phyloP scores from a whole-genome alignment of 768 basidiomycete genomes.

The Russula foetens region DNA sequence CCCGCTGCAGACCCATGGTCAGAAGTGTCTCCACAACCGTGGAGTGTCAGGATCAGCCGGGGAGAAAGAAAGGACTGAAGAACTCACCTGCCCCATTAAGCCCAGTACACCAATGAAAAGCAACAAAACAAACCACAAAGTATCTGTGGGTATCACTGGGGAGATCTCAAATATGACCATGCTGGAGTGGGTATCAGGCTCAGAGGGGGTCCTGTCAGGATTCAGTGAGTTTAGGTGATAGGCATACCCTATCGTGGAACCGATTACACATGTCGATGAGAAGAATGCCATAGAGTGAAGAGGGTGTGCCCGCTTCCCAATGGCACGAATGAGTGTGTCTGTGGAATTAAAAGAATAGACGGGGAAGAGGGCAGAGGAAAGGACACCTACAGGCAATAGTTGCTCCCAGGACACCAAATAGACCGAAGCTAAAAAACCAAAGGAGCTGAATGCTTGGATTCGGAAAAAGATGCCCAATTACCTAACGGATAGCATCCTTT shows the following conservation, averaged over 20 bases:
- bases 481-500: constrained; percentile 54
- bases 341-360: neutral
- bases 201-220: neutral
- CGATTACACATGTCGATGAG: constrained; percentile 45
- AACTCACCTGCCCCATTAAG: constrained; percentile 36
- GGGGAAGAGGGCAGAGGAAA: neutral
- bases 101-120: constrained; percentile 46
- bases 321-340: constrained; percentile 51
- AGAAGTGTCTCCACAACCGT: no score
- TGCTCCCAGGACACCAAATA: constrained; percentile 55
- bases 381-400: constrained; percentile 58
- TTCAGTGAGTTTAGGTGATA: neutral
- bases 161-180: constrained; percentile 36
- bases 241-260: constrained; percentile 27
- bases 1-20: no score
- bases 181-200: constrained; percentile 24
- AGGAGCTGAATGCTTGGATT: neutral
- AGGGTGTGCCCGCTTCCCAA: constrained; percentile 68
- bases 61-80: neutral
- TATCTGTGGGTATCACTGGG: constrained; percentile 37
- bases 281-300: constrained; percentile 66
- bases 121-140: constrained; percentile 40
- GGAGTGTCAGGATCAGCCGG: neutral
- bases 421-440: constrained; percentile 37
- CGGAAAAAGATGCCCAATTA: constrained; percentile 24